Evolutionary conservation across 805 yeast species (phyloP), one percentile per base, ranked within the genome.

Genomic region (Saccharomyces cerevisiae): DNA sequence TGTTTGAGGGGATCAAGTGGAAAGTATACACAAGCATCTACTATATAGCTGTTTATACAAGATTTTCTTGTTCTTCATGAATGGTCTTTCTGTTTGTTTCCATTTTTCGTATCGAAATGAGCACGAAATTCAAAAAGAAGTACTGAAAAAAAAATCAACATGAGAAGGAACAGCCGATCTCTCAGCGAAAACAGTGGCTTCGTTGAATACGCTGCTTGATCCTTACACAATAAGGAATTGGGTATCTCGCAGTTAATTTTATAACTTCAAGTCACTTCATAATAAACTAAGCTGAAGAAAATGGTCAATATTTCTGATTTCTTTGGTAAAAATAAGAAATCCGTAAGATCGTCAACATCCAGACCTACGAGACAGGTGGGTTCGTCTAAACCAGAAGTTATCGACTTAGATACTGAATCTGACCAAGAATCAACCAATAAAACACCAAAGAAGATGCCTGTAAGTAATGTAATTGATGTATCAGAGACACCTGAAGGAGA

Each of bases 291-390:
- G 32, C 24, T 17, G 43, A 17, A 24, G 6, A 46, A 49, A 46
- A 72, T 71, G 76, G 76, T 72, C 46, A 73, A 72, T 59, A 74
- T 75, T 54, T 64, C 72, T 27, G 74, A 73, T 51, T 75, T 73
- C 62, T 74, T 75, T 55, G 72, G 73, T 10, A 61, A 61, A 26
- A 54, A 50, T 28, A 59, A 59, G 46, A 56, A 59, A 46, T n/a
- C 46, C 10, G 17, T 14, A 27, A 53, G 43, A 21, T 6, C 51
- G 14, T 36, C 52, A 28, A 41, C 51, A 27, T 24, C 41, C 9
- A 11, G 41, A 14, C 47, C 51, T 24, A 27, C 21, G 17, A 29
- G 24, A 29, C 17, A 28, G 32, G 27, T 22, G 6, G 14, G 49
- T 11, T 26, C 10, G 3, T 31, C 24, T n/a, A 54, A 51, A 46